Evolutionary conservation across 129 eudicot genomes (phyloP), one percentile per base, ranked within the genome.

Genomic region (Calendula officinalis): DNA sequence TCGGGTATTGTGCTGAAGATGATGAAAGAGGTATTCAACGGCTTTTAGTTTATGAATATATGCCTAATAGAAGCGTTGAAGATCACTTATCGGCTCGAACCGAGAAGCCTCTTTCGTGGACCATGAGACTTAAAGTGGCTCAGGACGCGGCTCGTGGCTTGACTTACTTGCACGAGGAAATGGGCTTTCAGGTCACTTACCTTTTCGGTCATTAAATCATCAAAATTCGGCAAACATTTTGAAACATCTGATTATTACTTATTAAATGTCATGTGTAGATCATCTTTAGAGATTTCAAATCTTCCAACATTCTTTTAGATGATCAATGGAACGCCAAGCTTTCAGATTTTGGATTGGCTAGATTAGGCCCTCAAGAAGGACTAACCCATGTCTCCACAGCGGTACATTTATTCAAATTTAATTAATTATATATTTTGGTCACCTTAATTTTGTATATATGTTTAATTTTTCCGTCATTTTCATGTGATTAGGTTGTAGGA

Each of bases 1-100:
- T 87, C 68, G 98, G 98, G 14, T 87, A 91, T 57, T 91, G 98
- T 78, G 96, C 98, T 9, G 98, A 91, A 54, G 98, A 91, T 67
- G 98, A 87, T 57, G 98, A 91, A 75, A 84, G 98, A 85, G 98
- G 98, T 56, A 91, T 91, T 52, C 98, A 91, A 62, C 78, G 98
- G 66, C 94, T 91, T 70, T 68, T 91, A n/a, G 73, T 91, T 60
- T 91, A 91, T 36, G 96, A 91, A 62, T 87, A 82, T 69, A 85
- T 91, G 90, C 96, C 96, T n/a, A 87, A 91, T 46, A 69, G 92
- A 72, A 91, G 98, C n/a, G 96, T 91, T 30, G 98, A 87, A 72
- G 96, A 91, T 62, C 98, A 84, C 67, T 73, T 91, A 67, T 73
- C 83, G 5, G 54, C 76, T 62, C 78, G 67, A 58, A 66, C 86